A percentile compares a stretch with the other conserved stretches of the same genome.
phyloP scores from a whole-genome alignment of 495 filamentous ascomycete species.

The Talaromyces proteolyticus region DNA sequence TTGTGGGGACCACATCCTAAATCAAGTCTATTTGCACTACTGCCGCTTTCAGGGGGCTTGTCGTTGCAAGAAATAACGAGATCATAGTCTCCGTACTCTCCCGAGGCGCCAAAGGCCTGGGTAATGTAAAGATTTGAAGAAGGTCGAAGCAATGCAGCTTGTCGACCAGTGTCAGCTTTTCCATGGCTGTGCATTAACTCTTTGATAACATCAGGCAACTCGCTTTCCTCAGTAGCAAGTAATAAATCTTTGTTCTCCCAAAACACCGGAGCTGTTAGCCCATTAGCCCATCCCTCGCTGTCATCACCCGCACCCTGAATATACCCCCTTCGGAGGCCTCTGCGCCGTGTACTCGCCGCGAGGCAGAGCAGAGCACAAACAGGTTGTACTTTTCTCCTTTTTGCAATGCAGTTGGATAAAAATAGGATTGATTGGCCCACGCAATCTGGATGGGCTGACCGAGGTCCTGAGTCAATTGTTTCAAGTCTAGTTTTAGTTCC shows the following conservation, averaged over 20 bases:
- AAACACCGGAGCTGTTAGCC: conserved; percentile 70
- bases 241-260: conserved; percentile 61
- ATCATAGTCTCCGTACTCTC: conserved; percentile 25
- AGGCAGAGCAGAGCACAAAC: conserved; percentile 76
- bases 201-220: conserved; percentile 59
- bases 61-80: conserved; percentile 40
- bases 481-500: conserved; percentile 46
- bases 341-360: conserved; percentile 56
- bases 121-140: conserved; percentile 36
- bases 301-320: conserved; percentile 95
- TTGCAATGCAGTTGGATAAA: conserved; percentile 31
- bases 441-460: conserved; percentile 33
- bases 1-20: conserved; percentile 63
- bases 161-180: conserved; percentile 13
- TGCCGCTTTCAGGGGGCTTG: conserved; percentile 21
- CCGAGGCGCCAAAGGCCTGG: conserved; percentile 10
- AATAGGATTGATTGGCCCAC: conserved; percentile 37
- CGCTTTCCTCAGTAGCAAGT: conserved; percentile 52
- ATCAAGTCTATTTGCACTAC: conserved; percentile 42
- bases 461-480: conserved; percentile 27
- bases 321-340: conserved; percentile 69
- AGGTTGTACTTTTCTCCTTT: conserved; percentile 45
- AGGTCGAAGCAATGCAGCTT: conserved; percentile 28
- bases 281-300: conserved; percentile 80
- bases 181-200: conserved; percentile 36